Percentiles rank a stretch among this genome's conserved stretches.
Conservation (phyloP, 345 rosid species). For the Ailanthus altissimus region DNA sequence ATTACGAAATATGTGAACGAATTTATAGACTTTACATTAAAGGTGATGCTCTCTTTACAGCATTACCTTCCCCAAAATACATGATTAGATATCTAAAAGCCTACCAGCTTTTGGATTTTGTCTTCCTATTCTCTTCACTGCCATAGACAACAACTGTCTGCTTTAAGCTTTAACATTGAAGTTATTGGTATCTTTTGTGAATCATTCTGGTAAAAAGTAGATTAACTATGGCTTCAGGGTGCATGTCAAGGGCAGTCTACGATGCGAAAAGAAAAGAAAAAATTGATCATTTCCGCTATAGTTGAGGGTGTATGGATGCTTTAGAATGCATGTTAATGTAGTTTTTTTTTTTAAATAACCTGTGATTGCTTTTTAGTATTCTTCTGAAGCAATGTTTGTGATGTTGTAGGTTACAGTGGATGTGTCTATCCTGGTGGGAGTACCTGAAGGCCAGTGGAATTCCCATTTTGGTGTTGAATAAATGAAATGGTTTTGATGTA, state of each 20-base stretch:
- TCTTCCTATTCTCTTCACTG: background rate
- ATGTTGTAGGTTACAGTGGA: slow-evolving; percentile 54
- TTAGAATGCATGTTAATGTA: background rate
- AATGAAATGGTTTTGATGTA: background rate
- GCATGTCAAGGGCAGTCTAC: background rate
- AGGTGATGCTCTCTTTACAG: background rate
- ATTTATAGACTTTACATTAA: slow-evolving; percentile 4
- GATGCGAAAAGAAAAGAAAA: background rate
- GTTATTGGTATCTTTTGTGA: background rate
- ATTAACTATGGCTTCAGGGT: background rate
- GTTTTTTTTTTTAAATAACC: background rate
- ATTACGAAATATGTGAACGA: background rate
- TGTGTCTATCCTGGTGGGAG: slow-evolving; percentile 67
- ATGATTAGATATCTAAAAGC: slow-evolving; percentile 5
- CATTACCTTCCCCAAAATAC: background rate
- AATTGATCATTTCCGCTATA: too few species aligned
- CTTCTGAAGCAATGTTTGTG: slow-evolving; percentile 2
- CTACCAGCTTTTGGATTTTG: background rate
- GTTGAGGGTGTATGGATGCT: background rate
- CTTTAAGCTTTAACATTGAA: background rate
- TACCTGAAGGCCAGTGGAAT: slow-evolving; percentile 31
- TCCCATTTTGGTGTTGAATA: slow-evolving; percentile 10
- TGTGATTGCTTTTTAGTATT: background rate
- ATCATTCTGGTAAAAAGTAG: background rate
- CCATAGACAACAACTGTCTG: background rate